Base-by-base conservation (phyloP, 2,329 filamentous ascomycete species). In the Rhinocladiella similis region DNA sequence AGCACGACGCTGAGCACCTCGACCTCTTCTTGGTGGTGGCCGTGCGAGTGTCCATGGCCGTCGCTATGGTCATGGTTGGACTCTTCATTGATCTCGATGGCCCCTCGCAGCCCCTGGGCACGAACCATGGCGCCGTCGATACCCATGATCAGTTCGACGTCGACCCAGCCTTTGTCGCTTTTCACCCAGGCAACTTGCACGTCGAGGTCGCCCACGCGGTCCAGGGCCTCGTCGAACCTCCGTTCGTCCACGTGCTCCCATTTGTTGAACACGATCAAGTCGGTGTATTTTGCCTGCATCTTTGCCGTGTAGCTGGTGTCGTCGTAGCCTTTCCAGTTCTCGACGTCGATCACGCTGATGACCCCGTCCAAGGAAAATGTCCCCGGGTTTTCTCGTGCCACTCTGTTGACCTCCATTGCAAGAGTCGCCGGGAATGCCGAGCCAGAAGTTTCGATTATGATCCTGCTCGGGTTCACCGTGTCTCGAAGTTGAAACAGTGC, bases 261-360 rank as follows among this genome's bases (percentile, higher is more conserved):
- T 76, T 97, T 97, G 72, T 96, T 97, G 67, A 96, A 87, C 14
- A 97, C 85, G 59, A 97, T 87, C 60, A 97, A 71, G 73, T 97
- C 92, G 10, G 92, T 97, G 71, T 95, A 96, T 61, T 84, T 80
- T 3, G 91, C 92, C 79, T 97, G 92, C 64, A 96, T 79, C 68
- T 88, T 87, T 5, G 92, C 92, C 54, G 92, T 97, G 68, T 90
- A 93, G 56, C 87, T 91, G 20, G 89, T 95, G 72, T 95, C 91
- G 66, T 94, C 90, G 68, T 97, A 97, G 0, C 92, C 92, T 67
- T 85, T 78, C 91, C 91, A 97, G 69, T 97, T 97, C 81, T 96
- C 92, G 10, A 95, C 91, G 68, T 97, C 92, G 56, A 97, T 86
- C 19, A 96, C 91, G 65, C 85, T 90, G 61, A 96, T 84, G 50